Percentiles rank a stretch among this genome's conserved stretches.
These are phyloP conservation scores for Cairneyella variabilis DNA, from an alignment of 495 filamentous ascomycete species.

Conservation along the genomic window DNA sequence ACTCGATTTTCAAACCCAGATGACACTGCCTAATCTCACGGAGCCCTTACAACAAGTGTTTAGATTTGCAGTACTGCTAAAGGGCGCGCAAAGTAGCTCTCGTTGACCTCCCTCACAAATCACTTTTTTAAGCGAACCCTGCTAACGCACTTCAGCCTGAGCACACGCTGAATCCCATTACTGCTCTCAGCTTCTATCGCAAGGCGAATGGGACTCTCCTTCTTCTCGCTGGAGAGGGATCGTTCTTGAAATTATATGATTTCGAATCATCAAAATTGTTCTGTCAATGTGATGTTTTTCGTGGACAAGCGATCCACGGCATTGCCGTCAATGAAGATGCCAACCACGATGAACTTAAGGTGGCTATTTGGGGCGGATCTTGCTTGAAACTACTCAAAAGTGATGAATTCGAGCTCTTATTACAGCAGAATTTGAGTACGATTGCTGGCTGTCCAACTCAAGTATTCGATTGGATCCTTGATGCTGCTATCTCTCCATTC, in stretches of 20 bases:
- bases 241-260: conserved; percentile 60
- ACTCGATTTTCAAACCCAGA: too few relatives aligned
- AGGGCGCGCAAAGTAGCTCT: too few relatives aligned
- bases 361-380: conserved; percentile 56
- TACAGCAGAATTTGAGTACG: conserved; percentile 5
- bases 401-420: conserved; percentile 1
- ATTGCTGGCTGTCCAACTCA: conserved; percentile 22
- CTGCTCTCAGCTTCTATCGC: conserved; percentile 48
- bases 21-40: too few relatives aligned
- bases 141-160: conserved; percentile 23
- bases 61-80: too few relatives aligned
- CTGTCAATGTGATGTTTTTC: conserved; percentile 47
- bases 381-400: conserved; percentile 12
- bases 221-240: conserved; percentile 72
- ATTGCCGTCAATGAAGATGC: conserved; percentile 39
- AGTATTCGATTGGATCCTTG: conserved; percentile 79
- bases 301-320: conserved; percentile 65
- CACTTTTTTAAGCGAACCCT: too few relatives aligned
- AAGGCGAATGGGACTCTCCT: conserved; percentile 31
- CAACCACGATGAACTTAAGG: conserved; percentile 9
- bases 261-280: conserved; percentile 32
- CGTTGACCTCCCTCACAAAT: too few relatives aligned
- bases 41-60: too few relatives aligned
- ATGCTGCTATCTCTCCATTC: conserved; percentile 53
- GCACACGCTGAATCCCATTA: conserved; percentile 49